Percentiles rank a stretch among this genome's conserved stretches.
Evolutionary conservation across 768 basidiomycete genomes (phyloP).

Genomic region (Lactarius sp.): DNA sequence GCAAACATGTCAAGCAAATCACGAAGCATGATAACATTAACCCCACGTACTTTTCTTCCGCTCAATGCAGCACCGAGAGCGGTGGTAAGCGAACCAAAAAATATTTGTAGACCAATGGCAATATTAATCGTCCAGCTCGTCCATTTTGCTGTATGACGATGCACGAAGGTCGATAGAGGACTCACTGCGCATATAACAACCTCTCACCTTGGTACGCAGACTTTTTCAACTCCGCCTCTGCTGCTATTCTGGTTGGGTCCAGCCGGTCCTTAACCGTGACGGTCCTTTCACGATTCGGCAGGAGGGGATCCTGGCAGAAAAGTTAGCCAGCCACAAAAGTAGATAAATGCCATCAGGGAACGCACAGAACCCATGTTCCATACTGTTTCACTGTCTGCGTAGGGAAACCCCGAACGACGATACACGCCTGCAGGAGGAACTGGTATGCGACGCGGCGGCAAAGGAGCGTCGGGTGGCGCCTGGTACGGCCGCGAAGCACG

Average conservation of each 20-base stretch:
- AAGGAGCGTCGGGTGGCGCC: background rate
- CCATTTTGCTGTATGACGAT: slow-evolving; percentile 14
- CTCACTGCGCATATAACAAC: background rate
- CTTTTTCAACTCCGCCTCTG: background rate
- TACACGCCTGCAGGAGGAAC: background rate
- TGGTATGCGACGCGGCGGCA: background rate
- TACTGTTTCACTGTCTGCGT: background rate
- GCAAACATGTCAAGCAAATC: background rate
- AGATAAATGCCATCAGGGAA: background rate
- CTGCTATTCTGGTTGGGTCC: background rate
- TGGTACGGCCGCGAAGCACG: slow-evolving; percentile 1
- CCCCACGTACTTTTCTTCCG: slow-evolving; percentile 22
- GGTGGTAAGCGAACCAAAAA: slow-evolving; percentile 32
- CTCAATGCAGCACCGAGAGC: slow-evolving; percentile 28
- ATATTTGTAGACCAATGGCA: slow-evolving; percentile 30
- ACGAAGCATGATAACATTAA: background rate
- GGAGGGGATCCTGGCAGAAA: too few species aligned
- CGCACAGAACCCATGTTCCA: background rate
- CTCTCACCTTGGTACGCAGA: slow-evolving; percentile 7
- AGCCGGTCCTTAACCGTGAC: slow-evolving; percentile 1
- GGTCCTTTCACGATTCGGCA: background rate
- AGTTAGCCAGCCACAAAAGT: background rate
- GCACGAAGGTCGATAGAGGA: background rate
- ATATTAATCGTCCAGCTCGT: slow-evolving; percentile 25
- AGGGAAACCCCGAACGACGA: background rate